Evolutionary conservation across 2,329 filamentous ascomycete species (phyloP).

Genomic region (Dactylellina sp.): DNA sequence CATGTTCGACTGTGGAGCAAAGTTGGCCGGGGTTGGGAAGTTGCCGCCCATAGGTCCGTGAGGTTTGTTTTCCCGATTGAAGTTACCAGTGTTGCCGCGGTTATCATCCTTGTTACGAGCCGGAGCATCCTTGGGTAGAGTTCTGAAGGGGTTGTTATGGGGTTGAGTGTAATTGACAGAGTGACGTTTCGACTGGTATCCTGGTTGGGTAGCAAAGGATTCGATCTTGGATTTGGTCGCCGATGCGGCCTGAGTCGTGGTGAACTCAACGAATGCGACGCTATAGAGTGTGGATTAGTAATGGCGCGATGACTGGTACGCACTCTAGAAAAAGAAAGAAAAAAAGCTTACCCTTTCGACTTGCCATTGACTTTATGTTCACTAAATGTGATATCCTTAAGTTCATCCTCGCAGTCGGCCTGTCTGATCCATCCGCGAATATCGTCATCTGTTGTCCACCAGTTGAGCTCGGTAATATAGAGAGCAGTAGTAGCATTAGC

Average conservation of each 20-base stretch:
- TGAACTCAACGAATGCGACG: conserved; percentile 86
- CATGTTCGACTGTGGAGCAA: conserved; percentile 56
- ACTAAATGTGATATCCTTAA: conserved; percentile 94
- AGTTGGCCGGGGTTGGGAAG: conserved; percentile 62
- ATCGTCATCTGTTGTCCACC: conserved; percentile 98
- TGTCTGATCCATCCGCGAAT: conserved; percentile 86
- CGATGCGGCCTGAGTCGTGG: conserved; percentile 83
- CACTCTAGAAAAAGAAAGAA: no score
- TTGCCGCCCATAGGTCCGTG: conserved; percentile 62
- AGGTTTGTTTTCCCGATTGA: conserved; percentile 63
- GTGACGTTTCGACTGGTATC: conserved; percentile 74
- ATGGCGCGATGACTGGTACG: no score
- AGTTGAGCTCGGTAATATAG: conserved; percentile 88
- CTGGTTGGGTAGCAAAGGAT: conserved; percentile 68
- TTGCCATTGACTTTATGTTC: conserved; percentile 99
- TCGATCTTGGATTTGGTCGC: conserved; percentile 87
- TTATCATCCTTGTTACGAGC: conserved; percentile 72
- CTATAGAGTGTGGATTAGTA: conserved; percentile 64
- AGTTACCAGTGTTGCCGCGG: conserved; percentile 64
- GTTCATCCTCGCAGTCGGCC: conserved; percentile 82
- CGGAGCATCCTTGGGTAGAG: conserved; percentile 87
- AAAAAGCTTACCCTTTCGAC: conserved; percentile 83
- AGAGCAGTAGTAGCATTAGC: conserved; percentile 76
- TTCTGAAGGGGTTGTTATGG: conserved; percentile 86
- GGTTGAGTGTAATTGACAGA: conserved; percentile 80